Percentiles rank a stretch among this genome's conserved stretches.
phyloP scores from a whole-genome alignment of 495 filamentous ascomycete genomes.

The Penicillium crystallinum region DNA sequence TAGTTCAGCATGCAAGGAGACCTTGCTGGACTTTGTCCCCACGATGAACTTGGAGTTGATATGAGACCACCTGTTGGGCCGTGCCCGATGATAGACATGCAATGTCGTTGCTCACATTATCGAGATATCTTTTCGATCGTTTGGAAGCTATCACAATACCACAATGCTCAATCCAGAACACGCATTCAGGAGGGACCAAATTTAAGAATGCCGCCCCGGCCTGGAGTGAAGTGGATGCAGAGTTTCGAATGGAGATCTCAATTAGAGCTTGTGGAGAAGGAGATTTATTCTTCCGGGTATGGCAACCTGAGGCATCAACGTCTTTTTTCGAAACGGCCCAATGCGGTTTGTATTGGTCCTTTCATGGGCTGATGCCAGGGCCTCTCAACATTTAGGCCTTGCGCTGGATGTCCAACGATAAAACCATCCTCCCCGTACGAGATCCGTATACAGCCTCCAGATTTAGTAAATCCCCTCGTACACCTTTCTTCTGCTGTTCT shows the following conservation, averaged over 20 bases:
- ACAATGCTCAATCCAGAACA: too few species aligned
- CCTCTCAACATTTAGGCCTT: not conserved
- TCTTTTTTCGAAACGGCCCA: not conserved
- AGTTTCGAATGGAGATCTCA: not conserved
- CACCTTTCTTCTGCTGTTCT: not conserved
- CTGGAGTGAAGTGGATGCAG: conserved; percentile 10
- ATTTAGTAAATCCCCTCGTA: not conserved
- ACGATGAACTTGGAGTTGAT: conserved; percentile 82
- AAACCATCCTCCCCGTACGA: not conserved
- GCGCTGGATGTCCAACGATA: not conserved
- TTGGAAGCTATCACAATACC: not conserved
- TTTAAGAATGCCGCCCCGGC: conserved; percentile 33
- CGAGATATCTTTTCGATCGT: conserved; percentile 85
- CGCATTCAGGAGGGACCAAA: conserved; percentile 55
- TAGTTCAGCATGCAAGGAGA: conserved; percentile 52
- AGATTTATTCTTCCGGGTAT: not conserved
- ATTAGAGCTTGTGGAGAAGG: conserved; percentile 3
- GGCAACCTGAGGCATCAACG: not conserved
- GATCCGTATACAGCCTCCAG: not conserved
- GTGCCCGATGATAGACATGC: not conserved
- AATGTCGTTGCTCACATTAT: conserved; percentile 45
- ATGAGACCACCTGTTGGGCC: conserved; percentile 9
- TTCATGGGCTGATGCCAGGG: not conserved
- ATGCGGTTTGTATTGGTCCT: not conserved
- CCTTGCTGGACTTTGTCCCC: conserved; percentile 95